Percentiles rank a stretch among this genome's conserved stretches.
These are phyloP conservation scores for Graphilbum ipis-grandicollis DNA, from an alignment of 2,329 filamentous ascomycete species.

Conservation along the genomic window DNA sequence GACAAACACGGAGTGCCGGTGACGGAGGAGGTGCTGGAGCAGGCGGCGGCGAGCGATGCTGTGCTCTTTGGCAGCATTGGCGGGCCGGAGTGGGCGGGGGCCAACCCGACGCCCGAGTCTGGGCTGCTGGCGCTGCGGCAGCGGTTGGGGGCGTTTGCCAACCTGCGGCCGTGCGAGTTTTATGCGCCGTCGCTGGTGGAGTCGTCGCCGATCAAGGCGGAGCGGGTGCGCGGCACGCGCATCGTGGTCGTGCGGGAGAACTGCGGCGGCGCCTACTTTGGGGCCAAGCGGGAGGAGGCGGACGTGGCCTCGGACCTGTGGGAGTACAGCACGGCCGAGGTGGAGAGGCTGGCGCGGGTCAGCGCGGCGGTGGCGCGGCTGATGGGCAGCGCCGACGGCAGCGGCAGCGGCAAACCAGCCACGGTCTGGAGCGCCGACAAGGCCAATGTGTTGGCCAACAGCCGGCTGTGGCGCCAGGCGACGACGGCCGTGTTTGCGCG, in stretches of 20 bases:
- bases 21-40: slow-evolving; percentile 23
- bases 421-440: slow-evolving; percentile 32
- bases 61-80: slow-evolving; percentile 29
- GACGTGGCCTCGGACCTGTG: slow-evolving; percentile 28
- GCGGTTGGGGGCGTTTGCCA: slow-evolving; percentile 28
- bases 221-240: slow-evolving; percentile 25
- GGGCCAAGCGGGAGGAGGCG: slow-evolving; percentile 24
- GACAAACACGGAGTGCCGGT: slow-evolving; percentile 24
- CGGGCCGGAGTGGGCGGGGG: slow-evolving; percentile 26
- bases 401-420: slow-evolving; percentile 19
- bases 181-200: slow-evolving; percentile 21
- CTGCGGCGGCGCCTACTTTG: slow-evolving; percentile 32
- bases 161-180: slow-evolving; percentile 29
- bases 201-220: slow-evolving; percentile 21
- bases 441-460: slow-evolving; percentile 33
- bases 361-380: slow-evolving; percentile 10
- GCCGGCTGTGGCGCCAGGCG: slow-evolving; percentile 28
- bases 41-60: slow-evolving; percentile 22
- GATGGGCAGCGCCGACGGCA: slow-evolving; percentile 2
- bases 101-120: slow-evolving; percentile 18
- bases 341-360: slow-evolving; percentile 28
- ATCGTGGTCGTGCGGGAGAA: slow-evolving; percentile 33
- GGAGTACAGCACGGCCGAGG: slow-evolving; percentile 25
- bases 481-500: slow-evolving; percentile 21
- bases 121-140: slow-evolving; percentile 18